A percentile compares a stretch with the other conserved stretches of the same genome.
Conservation (phyloP, 1,284 basidiomycete species). For the Somion occarium region DNA sequence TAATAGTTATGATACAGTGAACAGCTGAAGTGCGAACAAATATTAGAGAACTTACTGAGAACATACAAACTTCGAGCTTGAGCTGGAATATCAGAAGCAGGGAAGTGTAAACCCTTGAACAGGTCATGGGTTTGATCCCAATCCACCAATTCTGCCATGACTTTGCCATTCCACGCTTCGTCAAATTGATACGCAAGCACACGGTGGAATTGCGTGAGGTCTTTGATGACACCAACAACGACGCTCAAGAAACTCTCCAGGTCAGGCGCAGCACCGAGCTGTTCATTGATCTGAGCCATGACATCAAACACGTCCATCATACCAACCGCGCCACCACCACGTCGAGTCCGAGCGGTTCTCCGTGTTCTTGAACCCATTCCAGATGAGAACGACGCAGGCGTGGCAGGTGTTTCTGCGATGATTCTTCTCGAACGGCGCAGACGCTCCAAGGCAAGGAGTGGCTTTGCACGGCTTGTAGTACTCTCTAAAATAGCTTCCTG, state of each 20-base stretch:
- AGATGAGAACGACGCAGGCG: conserved; percentile 8
- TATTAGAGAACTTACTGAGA: conserved; percentile 22
- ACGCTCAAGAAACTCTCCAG: conserved; percentile 75
- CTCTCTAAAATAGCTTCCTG: conserved; percentile 69
- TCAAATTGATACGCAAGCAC: conserved; percentile 90
- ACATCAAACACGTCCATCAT: conserved; percentile 83
- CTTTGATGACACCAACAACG: conserved; percentile 77
- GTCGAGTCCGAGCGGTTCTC: not conserved
- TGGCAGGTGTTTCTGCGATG: conserved; percentile 9
- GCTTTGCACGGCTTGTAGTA: conserved; percentile 70
- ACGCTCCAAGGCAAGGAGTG: conserved; percentile 71
- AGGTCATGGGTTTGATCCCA: conserved; percentile 79
- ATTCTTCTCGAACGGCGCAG: conserved; percentile 46
- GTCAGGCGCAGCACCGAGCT: conserved; percentile 68
- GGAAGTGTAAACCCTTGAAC: conserved; percentile 74
- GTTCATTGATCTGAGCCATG: conserved; percentile 83
- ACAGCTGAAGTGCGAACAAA: conserved; percentile 1
- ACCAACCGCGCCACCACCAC: conserved; percentile 38
- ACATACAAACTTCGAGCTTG: conserved; percentile 34
- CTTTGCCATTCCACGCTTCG: conserved; percentile 70
- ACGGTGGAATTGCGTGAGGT: conserved; percentile 80
- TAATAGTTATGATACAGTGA: conserved; percentile 16
- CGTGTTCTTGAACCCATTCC: not conserved
- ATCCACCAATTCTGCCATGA: conserved; percentile 82
- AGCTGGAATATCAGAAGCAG: conserved; percentile 52